Evolutionary conservation across 2,329 filamentous ascomycete genomes (phyloP), one percentile per base, ranked within the genome.

Genomic region (Aspergillus neotritici): DNA sequence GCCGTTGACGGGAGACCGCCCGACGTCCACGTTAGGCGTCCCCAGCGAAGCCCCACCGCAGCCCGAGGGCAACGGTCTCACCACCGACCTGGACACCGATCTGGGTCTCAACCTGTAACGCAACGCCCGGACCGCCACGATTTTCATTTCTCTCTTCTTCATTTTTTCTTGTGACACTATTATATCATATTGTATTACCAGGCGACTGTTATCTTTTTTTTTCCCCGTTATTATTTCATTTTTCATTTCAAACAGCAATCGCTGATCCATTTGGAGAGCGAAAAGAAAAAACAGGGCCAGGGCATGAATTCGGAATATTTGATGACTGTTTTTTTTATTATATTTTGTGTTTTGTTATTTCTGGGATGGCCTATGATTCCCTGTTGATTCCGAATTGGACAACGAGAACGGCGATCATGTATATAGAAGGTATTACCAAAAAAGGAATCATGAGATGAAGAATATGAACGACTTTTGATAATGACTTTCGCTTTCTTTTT

Each of bases 81-180:
- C 40, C 11, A 21, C 49, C 12, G 48, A 48, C 34, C 48, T 56
- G 4, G 55, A 56, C 13, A 43, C 52, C 28, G 55, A 55, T 8
- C 46, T 57, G 31, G 53, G 52, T 3, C 43, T 55, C 31, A 47
- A 43, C 34, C 34, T 56, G 16, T 49, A 31, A 47, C 10, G 29
- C 31, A 34, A 37, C 25, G 21, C 45, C 34, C 29, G 15, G 28
- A 28, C 35, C n/a, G 32, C 29, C 14, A 29, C 4, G 9, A 34
- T 37, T 12, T 15, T 31, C 30, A 40, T 32, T 37, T 25, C 30
- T 25, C 10, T 37, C 16, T 40, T 44, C 6, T 36, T 31, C n/a
- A n/a, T 25, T 25, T 36, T 9, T 37, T 30, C 36, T 34, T 8
- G 14, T 16, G 34, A 37, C 16, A 29, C 31, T 15, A 8, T n/a